Evolutionary conservation across 352 stramenopile species (phyloP).

Genomic region (Aphanomyces invadans): DNA sequence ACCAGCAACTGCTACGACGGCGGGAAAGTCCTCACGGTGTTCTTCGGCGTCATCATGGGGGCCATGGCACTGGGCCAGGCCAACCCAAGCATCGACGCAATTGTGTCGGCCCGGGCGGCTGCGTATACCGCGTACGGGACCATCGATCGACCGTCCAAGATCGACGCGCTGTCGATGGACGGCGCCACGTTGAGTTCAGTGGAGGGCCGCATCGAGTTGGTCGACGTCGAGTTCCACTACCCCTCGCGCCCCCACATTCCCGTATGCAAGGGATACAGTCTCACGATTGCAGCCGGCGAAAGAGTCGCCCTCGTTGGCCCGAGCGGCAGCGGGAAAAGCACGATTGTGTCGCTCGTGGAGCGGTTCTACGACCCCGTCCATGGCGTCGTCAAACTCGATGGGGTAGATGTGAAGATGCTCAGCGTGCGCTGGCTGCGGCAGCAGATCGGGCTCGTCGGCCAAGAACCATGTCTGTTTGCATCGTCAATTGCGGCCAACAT

Average conservation of each 20-base stretch:
- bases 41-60: conserved; percentile 31
- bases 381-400: conserved; percentile 39
- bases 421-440: conserved; percentile 56
- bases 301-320: conserved; percentile 65
- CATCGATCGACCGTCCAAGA: conserved; percentile 18
- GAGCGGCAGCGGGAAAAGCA: conserved; percentile 66
- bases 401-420: conserved; percentile 50
- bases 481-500: conserved; percentile 70
- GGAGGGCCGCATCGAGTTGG: conserved; percentile 35
- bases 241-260: conserved; percentile 46
- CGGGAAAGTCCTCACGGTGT: conserved; percentile 34
- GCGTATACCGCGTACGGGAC: conserved; percentile 17
- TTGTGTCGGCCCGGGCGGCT: conserved; percentile 20
- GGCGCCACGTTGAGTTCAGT: conserved; percentile 3
- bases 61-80: conserved; percentile 37
- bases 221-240: conserved; percentile 60
- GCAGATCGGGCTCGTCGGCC: conserved; percentile 81
- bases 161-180: conserved; percentile 11
- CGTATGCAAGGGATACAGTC: conserved; percentile 43
- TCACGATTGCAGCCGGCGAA: conserved; percentile 57
- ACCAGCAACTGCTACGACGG: conserved; percentile 29
- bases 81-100: conserved; percentile 29
- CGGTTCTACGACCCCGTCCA: conserved; percentile 54
- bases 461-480: conserved; percentile 90
- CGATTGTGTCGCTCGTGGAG: conserved; percentile 56